Base-by-base conservation (phyloP, 495 filamentous ascomycete species). In the Penicillium alfredii region DNA sequence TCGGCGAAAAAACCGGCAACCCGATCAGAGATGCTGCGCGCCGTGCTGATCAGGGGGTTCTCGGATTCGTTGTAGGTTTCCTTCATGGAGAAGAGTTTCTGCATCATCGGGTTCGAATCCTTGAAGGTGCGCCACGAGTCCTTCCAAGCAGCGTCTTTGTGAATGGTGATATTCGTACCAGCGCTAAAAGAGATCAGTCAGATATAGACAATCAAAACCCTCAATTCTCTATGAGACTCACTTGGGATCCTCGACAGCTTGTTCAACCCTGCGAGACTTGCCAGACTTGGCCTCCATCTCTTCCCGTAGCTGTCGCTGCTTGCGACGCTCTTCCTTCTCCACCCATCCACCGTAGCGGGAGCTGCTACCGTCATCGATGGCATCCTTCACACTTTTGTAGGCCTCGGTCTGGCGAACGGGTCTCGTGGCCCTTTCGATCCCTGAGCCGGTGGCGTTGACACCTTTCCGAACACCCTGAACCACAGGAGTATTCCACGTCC, bases 1-100 rank as follows among this genome's bases (percentile, higher is more conserved):
- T 97, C 92, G 22, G 92, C 92, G 46, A 98, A 98, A 64, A 96
- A 97, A 16, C 93, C 88, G 31, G 85, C 87, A 18, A 98, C 74
- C 26, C 84, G 77, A 60, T 98, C 92, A 8, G 88, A 86, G 43
- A 98, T 93, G 61, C 83, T 88, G 48, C 92, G 84, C 2, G 90
- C 92, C 4, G 88, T 94, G 28, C 79, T 82, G 55, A 98, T 88
- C 12, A 98, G 69, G 1, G 92, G 93, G 60, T 98, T 96, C 56
- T 97, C 89, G 17, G 89, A 95, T 63, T 98, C 92, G 39, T 92
- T 81, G 70, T 95, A 96, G 33, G 77, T 78, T 26, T 74, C 76
- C 61, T 89, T 87, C 45, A 92, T 66, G 42, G 73, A 72, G 68
- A 95, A 96, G 30, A 97, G 55, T 38, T 79, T 81, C 58, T 95